Evolutionary conservation across 805 yeast species (phyloP), one percentile per base, ranked within the genome.

Genomic region (Saccharomyces eubayanus): DNA sequence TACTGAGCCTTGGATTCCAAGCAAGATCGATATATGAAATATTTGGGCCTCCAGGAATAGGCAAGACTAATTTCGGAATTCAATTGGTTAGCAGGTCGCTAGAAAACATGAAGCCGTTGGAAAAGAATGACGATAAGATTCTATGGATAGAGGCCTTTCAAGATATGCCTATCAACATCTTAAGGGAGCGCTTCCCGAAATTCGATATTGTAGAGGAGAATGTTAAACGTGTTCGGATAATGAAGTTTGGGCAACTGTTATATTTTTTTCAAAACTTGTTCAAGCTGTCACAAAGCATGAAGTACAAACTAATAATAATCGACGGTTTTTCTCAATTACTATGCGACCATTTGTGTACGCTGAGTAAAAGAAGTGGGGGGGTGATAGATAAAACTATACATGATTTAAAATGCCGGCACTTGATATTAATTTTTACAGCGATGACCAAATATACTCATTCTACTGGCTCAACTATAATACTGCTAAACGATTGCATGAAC

Each of bases 11-110:
- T 21, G 71, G 71, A 6, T 63, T 67, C 36, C 63, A 66, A 41
- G 54, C 59, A 12, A 50, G 66, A 46, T 57, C 62, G 21, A 65
- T 69, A 27, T 69, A 69, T 55, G 72, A 68, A 45, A 55, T 69
- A 5, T 66, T 59, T 56, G 72, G 72, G 1, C 67, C 68, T 14
- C 72, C 72, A 4, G 72, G 71, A 2, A 57, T 64, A 9, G 70
- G 71, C 12, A 69, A 64, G 55, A 62, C 68, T 2, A 53, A 50
- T 31, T 43, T 68, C 9, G 71, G 65, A 8, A 30, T 57, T 21
- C 64, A 62, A 28, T 28, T 67, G 2, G 53, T 57, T 1, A 31
- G 47, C 6, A 59, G 57, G 28, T 55, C 56, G 20, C 40, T 55
- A 11, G 14, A 29, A 21, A 29, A 27, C 30, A 29, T 30, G 14